Conservation (phyloP, 202 grass and related monocot species). For the Panicum hallii region DNA sequence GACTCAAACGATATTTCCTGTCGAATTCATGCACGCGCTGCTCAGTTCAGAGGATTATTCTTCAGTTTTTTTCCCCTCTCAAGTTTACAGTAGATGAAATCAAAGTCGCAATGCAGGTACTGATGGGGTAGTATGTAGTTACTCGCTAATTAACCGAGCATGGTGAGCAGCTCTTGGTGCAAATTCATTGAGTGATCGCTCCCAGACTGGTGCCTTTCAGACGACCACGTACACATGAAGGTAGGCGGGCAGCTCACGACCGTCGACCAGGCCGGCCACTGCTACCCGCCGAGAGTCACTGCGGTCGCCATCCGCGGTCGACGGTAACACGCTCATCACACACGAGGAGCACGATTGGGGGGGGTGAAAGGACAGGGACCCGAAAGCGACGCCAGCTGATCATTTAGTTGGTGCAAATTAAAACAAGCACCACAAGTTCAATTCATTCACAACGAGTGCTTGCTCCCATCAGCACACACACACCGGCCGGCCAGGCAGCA, state of each 20-base stretch:
- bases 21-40: no score
- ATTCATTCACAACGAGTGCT: neutral
- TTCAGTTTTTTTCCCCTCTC: no score
- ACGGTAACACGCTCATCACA: constrained; percentile 16
- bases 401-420: constrained; percentile 18
- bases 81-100: no score
- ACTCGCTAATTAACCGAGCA: neutral
- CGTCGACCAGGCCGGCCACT: neutral
- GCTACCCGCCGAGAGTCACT: neutral
- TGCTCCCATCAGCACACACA: constrained; percentile 20
- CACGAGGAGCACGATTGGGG: constrained; percentile 32
- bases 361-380: neutral
- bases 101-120: neutral
- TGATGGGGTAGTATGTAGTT: neutral
- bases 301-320: neutral
- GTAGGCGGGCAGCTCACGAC: neutral
- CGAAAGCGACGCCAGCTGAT: constrained; percentile 20
- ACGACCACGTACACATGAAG: neutral
- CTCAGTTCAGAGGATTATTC: no score
- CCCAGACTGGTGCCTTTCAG: neutral
- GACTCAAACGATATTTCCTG: no score
- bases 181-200: neutral
- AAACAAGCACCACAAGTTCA: neutral
- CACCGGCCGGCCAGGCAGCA: neutral
- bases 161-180: neutral